These are phyloP conservation scores for Hypomyces perniciosus DNA, from an alignment of 2,329 filamentous ascomycete species.

Conservation along the genomic window DNA sequence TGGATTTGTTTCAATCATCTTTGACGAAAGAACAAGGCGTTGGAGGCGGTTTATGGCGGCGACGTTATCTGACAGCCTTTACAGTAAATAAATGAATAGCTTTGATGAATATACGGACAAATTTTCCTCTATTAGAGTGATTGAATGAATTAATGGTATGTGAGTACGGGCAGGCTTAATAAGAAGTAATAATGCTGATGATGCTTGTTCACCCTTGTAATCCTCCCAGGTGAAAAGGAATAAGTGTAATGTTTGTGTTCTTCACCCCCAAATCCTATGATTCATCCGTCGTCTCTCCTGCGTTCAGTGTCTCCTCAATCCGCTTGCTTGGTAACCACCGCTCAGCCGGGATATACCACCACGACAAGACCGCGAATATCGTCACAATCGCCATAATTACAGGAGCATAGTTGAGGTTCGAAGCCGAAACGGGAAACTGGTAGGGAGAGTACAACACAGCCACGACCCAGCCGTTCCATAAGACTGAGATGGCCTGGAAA, in stretches of 20 bases:
- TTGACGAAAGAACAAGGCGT: no score
- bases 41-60: no score
- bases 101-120: no score
- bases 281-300: constrained; percentile 6
- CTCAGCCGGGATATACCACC: constrained; percentile 11
- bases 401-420: constrained; percentile 43
- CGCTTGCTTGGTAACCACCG: constrained; percentile 10
- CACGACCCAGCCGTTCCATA: constrained; percentile 47
- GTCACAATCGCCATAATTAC: constrained; percentile 46
- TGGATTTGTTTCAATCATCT: no score
- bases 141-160: no score
- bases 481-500: constrained; percentile 40
- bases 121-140: no score
- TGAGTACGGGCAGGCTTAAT: no score
- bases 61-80: no score
- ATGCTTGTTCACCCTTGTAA: no score
- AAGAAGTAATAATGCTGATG: no score
- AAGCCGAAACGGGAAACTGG: constrained; percentile 35
- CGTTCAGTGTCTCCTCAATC: constrained; percentile 10
- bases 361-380: constrained; percentile 26
- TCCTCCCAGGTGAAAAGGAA: no score
- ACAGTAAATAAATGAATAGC: no score
- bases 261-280: background rate
- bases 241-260: background rate
- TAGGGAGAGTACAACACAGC: constrained; percentile 43